phyloP scores from a whole-genome alignment of 2,329 filamentous ascomycete genomes.

The Leptographium flavum region DNA sequence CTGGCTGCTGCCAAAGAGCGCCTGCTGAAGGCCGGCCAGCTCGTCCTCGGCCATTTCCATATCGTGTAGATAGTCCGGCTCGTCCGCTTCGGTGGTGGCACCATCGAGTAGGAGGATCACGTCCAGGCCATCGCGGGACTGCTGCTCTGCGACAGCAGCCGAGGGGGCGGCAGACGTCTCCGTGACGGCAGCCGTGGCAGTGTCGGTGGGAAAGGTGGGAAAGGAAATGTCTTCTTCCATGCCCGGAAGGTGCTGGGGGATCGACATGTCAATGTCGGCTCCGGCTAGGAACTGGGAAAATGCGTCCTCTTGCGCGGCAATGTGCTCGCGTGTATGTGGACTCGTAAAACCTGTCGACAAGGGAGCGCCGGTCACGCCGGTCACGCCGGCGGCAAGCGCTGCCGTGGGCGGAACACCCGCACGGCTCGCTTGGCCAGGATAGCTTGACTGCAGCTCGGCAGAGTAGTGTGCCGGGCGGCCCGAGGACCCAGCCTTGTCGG shows the following conservation, averaged over 20 bases:
- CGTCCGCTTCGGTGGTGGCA: conserved; percentile 4
- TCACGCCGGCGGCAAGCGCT: too few species aligned
- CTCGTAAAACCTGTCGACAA: neutral
- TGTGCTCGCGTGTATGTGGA: conserved; percentile 15
- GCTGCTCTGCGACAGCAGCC: conserved; percentile 19
- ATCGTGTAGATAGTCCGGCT: conserved; percentile 10
- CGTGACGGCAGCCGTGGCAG: neutral
- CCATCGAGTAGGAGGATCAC: conserved; percentile 23
- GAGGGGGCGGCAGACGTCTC: neutral
- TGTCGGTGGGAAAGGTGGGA: neutral
- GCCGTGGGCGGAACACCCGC: too few species aligned
- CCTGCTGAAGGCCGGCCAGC: conserved; percentile 19
- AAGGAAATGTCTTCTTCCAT: neutral
- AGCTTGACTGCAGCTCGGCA: neutral
- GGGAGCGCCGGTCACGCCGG: too few species aligned
- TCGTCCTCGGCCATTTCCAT: conserved; percentile 16
- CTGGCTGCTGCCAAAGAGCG: conserved; percentile 20
- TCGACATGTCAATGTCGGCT: conserved; percentile 3
- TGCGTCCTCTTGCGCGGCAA: conserved; percentile 18
- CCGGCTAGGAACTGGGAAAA: conserved; percentile 23
- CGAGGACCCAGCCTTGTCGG: conserved; percentile 12
- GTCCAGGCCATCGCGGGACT: conserved; percentile 22
- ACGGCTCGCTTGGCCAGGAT: neutral
- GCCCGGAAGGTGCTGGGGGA: conserved; percentile 1
- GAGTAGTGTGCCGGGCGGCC: neutral